phyloP scores from a whole-genome alignment of 2,329 filamentous ascomycete genomes.

The Neofusicoccum sp. region DNA sequence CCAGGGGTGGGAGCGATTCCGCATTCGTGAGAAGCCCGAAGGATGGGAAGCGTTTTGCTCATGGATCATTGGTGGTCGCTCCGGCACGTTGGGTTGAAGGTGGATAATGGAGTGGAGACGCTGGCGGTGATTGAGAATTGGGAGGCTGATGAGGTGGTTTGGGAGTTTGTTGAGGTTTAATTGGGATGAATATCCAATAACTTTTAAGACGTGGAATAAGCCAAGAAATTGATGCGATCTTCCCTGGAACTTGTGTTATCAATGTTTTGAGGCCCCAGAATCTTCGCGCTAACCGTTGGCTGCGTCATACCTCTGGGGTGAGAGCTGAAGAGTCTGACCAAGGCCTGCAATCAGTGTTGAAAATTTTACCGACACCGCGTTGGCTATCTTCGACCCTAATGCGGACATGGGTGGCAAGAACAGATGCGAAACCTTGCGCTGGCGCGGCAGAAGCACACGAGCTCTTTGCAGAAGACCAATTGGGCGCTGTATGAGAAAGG shows the following conservation, averaged over 20 bases:
- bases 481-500: slow-evolving; percentile 1
- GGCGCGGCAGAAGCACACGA: neutral
- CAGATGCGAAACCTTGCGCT: neutral
- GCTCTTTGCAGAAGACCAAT: neutral
- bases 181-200: neutral
- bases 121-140: neutral
- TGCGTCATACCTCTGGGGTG: too few species aligned
- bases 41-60: neutral
- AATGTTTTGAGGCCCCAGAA: too few species aligned
- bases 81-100: neutral
- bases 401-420: neutral
- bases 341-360: too few species aligned
- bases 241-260: too few species aligned
- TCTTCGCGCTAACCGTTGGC: too few species aligned
- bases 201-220: too few species aligned
- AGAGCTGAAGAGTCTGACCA: too few species aligned
- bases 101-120: neutral
- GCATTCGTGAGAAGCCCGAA: neutral
- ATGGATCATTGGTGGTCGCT: neutral
- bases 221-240: too few species aligned
- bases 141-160: neutral
- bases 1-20: neutral
- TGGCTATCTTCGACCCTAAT: neutral
- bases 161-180: slow-evolving; percentile 4
- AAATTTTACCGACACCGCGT: neutral